phyloP scores from a whole-genome alignment of 1,284 basidiomycete species.

The Pseudozyma thailandica region DNA sequence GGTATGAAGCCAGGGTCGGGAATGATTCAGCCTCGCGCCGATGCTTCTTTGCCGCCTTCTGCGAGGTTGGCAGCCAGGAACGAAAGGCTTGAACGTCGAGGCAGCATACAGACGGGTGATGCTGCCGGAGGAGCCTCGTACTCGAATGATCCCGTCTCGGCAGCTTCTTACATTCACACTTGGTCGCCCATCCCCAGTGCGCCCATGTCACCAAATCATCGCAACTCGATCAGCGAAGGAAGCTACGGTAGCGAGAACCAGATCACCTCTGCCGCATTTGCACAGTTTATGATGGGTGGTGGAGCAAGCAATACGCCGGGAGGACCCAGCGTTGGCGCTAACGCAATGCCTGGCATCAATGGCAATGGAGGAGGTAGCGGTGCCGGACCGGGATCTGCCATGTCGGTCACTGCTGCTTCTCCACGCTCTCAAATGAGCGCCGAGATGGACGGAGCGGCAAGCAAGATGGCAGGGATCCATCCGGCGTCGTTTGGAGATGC shows the following conservation, averaged over 20 bases:
- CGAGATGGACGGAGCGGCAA: constrained; percentile 3
- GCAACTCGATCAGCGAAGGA: constrained; percentile 35
- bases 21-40: constrained; percentile 19
- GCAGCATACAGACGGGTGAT: constrained; percentile 19
- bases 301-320: constrained; percentile 6
- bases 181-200: constrained; percentile 50
- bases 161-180: constrained; percentile 45
- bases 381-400: neutral
- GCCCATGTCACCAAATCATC: constrained; percentile 44
- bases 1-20: constrained; percentile 20
- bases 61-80: constrained; percentile 26
- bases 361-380: constrained; percentile 3
- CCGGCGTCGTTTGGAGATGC: constrained; percentile 47
- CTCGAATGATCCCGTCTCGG: constrained; percentile 34
- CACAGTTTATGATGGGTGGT: constrained; percentile 33
- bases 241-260: constrained; percentile 19
- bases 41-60: constrained; percentile 29
- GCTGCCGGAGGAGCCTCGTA: constrained; percentile 1
- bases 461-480: constrained; percentile 15
- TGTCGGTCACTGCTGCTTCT: constrained; percentile 11
- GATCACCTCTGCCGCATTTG: constrained; percentile 34
- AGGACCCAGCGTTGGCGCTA: neutral
- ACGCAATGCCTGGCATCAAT: constrained; percentile 2
- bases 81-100: constrained; percentile 22
- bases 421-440: constrained; percentile 4